Conservation (phyloP, 805 yeast genomes). For the Saccharomycopsis sp. region DNA sequence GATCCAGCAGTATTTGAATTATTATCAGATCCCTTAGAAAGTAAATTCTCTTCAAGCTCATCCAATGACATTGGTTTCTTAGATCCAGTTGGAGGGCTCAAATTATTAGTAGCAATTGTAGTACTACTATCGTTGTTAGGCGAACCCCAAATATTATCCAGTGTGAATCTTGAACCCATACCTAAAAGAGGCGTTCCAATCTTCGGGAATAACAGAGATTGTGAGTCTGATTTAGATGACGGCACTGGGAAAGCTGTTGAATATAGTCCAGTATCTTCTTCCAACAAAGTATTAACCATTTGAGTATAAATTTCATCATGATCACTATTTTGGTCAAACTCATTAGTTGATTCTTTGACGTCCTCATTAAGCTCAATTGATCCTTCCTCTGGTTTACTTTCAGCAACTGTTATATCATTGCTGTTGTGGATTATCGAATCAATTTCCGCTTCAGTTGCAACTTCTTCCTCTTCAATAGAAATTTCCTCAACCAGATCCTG, state of each 20-base stretch:
- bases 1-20: too few relatives aligned
- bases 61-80: not conserved
- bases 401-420: too few relatives aligned
- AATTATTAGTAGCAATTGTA: not conserved
- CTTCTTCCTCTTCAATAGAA: not conserved
- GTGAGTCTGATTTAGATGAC: not conserved
- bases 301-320: not conserved
- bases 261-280: constrained; percentile 19
- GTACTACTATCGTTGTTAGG: not conserved
- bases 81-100: not conserved
- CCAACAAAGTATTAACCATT: constrained; percentile 30
- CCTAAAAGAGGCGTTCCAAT: not conserved
- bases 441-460: not conserved
- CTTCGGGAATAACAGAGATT: not conserved
- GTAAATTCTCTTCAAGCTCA: not conserved
- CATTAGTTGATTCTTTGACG: too few relatives aligned
- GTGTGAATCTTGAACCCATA: too few relatives aligned
- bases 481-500: not conserved
- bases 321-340: not conserved
- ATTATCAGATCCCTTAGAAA: too few relatives aligned
- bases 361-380: too few relatives aligned
- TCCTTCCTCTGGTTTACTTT: too few relatives aligned
- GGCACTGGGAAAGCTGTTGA: not conserved
- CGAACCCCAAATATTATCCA: not conserved
- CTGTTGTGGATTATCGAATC: not conserved